These are phyloP conservation scores for Tuber umbilicatum DNA, from an alignment of 495 filamentous ascomycete genomes.

Conservation along the genomic window DNA sequence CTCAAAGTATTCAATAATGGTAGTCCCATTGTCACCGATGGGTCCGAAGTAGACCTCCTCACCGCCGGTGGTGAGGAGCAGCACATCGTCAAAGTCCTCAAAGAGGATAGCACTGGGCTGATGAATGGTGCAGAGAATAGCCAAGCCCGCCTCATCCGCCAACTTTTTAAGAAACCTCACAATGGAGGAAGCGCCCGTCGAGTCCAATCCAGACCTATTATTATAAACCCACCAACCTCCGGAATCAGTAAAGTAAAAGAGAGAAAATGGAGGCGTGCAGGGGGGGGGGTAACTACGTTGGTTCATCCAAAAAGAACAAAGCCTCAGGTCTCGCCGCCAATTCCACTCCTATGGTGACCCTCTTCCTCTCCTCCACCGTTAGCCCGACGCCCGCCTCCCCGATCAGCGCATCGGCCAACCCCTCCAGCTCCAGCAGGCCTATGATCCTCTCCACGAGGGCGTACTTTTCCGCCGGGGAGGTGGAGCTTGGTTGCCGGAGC, in stretches of 20 bases:
- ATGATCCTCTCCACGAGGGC: conserved; percentile 47
- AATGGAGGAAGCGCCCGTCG: conserved; percentile 75
- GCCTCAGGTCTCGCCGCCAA: conserved; percentile 78
- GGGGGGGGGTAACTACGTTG: conserved; percentile 34
- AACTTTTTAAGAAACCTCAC: conserved; percentile 77
- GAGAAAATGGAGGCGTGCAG: neutral
- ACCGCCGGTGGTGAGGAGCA: conserved; percentile 63
- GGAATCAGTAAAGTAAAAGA: conserved; percentile 59
- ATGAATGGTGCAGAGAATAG: conserved; percentile 77
- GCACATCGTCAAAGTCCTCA: conserved; percentile 70
- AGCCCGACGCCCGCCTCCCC: conserved; percentile 52
- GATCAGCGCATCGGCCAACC: conserved; percentile 52
- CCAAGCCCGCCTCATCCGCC: conserved; percentile 60
- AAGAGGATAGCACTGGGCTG: conserved; percentile 67
- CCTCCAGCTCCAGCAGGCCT: conserved; percentile 53
- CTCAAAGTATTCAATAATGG: conserved; percentile 40
- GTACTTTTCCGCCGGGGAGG: conserved; percentile 53
- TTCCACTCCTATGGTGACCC: conserved; percentile 86
- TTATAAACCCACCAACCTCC: conserved; percentile 45
- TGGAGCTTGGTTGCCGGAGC: conserved; percentile 51
- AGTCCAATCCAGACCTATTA: conserved; percentile 76
- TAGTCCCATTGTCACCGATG: conserved; percentile 56
- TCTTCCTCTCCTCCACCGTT: conserved; percentile 58
- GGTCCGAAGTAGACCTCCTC: conserved; percentile 70
- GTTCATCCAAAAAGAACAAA: conserved; percentile 76